A percentile compares a stretch with the other conserved stretches of the same genome.
Conservation (phyloP, 2,329 filamentous ascomycete genomes). For the Beauveria sp. region DNA sequence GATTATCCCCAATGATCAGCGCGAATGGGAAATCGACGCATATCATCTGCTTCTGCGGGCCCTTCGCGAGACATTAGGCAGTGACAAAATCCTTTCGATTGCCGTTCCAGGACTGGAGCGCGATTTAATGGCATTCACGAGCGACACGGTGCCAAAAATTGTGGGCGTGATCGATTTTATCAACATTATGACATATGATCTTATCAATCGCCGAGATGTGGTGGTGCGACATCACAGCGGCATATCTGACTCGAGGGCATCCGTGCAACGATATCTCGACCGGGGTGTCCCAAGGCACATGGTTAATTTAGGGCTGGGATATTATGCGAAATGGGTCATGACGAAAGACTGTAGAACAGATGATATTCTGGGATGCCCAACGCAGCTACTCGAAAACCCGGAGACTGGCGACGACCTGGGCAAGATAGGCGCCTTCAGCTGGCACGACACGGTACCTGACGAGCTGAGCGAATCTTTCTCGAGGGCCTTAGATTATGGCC, state of each 20-base stretch:
- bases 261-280: constrained; percentile 51
- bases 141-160: constrained; percentile 50
- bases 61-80: constrained; percentile 49
- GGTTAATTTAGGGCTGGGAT: constrained; percentile 58
- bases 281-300: constrained; percentile 43
- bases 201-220: constrained; percentile 61
- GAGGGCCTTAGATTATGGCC: constrained; percentile 43
- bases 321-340: constrained; percentile 59
- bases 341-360: constrained; percentile 35
- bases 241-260: constrained; percentile 44
- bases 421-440: constrained; percentile 53
- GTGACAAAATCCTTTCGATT: constrained; percentile 53
- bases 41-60: constrained; percentile 54
- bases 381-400: constrained; percentile 49
- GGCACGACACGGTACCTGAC: constrained; percentile 44
- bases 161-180: constrained; percentile 54
- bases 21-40: constrained; percentile 53
- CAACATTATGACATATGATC: constrained; percentile 63
- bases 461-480: constrained; percentile 51
- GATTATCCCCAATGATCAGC: constrained; percentile 49
- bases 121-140: constrained; percentile 62
- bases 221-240: constrained; percentile 58
- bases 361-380: constrained; percentile 45
- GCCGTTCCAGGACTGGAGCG: constrained; percentile 57
- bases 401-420: constrained; percentile 48